Evolutionary conservation across 148 eudicot genomes (phyloP).

Genomic region (Vaccinium myrtillus): DNA sequence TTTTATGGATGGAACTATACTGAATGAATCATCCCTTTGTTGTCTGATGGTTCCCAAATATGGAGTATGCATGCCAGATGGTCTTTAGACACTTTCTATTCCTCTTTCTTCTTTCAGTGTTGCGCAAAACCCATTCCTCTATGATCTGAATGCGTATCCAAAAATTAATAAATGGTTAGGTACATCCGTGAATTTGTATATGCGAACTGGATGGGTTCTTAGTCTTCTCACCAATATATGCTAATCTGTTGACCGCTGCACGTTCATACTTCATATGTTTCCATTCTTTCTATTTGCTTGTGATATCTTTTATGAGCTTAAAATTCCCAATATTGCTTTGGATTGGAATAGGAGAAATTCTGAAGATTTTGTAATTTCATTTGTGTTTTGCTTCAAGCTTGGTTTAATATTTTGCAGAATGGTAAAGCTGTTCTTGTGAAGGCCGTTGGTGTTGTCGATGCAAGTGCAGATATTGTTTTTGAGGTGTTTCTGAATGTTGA

Average conservation of each 20-base stretch:
- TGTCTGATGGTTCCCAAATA: not conserved
- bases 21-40: not conserved
- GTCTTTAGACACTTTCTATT: not conserved
- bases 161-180: not conserved
- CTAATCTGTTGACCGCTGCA: not conserved
- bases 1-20: not conserved
- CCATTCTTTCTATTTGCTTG: not conserved
- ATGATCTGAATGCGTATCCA: not conserved
- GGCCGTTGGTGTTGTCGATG: slow-evolving; percentile 85
- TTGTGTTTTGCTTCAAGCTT: not conserved
- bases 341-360: not conserved
- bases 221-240: not conserved
- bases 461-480: slow-evolving; percentile 78
- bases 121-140: not conserved
- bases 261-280: not conserved
- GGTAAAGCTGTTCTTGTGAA: slow-evolving; percentile 84
- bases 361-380: not conserved
- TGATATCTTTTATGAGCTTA: not conserved
- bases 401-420: slow-evolving; percentile 33
- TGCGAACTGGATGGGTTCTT: not conserved
- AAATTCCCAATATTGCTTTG: not conserved
- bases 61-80: not conserved
- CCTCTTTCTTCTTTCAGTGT: not conserved
- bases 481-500: slow-evolving; percentile 74
- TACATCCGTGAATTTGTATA: not conserved